Evolutionary conservation across 2,329 filamentous ascomycete species (phyloP), one percentile per base, ranked within the genome.

Genomic region (Trichophaea hybrida): DNA sequence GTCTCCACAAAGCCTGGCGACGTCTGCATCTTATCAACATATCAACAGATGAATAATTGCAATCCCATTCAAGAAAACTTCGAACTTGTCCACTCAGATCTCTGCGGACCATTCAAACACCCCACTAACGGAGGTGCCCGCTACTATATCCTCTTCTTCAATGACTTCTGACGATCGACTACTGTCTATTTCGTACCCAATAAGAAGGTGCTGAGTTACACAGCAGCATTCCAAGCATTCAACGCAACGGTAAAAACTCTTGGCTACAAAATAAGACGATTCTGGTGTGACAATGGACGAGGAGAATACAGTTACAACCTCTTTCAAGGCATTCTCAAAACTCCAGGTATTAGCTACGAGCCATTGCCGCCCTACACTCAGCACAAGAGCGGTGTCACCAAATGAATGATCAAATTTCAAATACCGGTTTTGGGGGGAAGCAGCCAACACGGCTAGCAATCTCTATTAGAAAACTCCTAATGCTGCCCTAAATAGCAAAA

Each of bases 71-170:
- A 15, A 31, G 7, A 8, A 49, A 1, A 38, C 32, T 4, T 56
- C 12, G 33, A 35, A 17, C 50, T 60, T 0, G n/a, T n/a, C n/a
- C n/a, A n/a, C n/a, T n/a, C n/a, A n/a, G n/a, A n/a, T n/a, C n/a
- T n/a, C n/a, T n/a, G n/a, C n/a, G n/a, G n/a, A n/a, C n/a, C n/a
- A n/a, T n/a, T n/a, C n/a, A n/a, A n/a, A n/a, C n/a, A n/a, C n/a
- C n/a, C n/a, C n/a, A n/a, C n/a, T n/a, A n/a, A n/a, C n/a, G n/a
- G n/a, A n/a, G n/a, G n/a, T n/a, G 32, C 52, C 2, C 7, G 32
- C 0, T 61, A 64, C 17, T 62, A 44, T 15, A 61, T 63, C 4
- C 13, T 58, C 1, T 62, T 55, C 46, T 40, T 64, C 4, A 58
- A 63, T 32, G 37, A 64, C 33, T 61, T 55, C 15, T 50, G 50